Base-by-base conservation (phyloP, 1,139 yeast species). In the Candida freyschussii region DNA sequence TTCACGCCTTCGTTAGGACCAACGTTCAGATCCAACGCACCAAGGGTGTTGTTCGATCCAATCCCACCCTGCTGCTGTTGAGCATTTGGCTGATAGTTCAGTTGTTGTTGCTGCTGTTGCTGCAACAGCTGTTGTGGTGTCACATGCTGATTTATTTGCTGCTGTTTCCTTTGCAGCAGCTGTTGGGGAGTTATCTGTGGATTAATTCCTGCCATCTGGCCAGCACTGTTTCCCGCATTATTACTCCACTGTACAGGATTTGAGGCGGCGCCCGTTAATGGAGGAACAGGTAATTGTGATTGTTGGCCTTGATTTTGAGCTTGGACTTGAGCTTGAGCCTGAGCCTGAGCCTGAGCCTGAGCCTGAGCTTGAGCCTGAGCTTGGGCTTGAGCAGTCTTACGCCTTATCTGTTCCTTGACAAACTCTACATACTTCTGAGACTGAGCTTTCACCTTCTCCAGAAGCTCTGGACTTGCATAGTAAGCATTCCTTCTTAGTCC, bases 381-480 rank as follows among this genome's bases (percentile, higher is more conserved):
- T n/a, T 13, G 24, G 7, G 24, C 28, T 13, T 28, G 30, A 1
- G 37, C 38, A 25, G 35, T 40, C 24, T 37, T 44, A 20, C 45
- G 39, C 33, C 32, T 47, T 47, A 63, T 52, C 52, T 70, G 74
- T 24, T 72, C 76, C 43, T 76, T 75, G 38, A 85, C 87, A 56
- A 75, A 81, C 38, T 75, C 77, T 59, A 83, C 78, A 53, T 81
- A 85, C 50, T 79, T 75, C 39, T 78, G 81, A 42, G 83, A 78
- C 49, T 85, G 94, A 30, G 69, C 63, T 41, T 78, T 73, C 35
- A 86, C 71, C 55, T 79, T 81, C 32, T 76, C 84, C 31, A 84
- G 63, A 30, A 84, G 67, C 36, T 76, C 85, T 7, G 83, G 82
- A 5, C 73, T 69, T 10, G 91, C 78, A 56, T 80, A 65, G 57